phyloP scores from a whole-genome alignment of 2,329 filamentous ascomycete species.

The Ophiocordyceps camponoti-leonardi region DNA sequence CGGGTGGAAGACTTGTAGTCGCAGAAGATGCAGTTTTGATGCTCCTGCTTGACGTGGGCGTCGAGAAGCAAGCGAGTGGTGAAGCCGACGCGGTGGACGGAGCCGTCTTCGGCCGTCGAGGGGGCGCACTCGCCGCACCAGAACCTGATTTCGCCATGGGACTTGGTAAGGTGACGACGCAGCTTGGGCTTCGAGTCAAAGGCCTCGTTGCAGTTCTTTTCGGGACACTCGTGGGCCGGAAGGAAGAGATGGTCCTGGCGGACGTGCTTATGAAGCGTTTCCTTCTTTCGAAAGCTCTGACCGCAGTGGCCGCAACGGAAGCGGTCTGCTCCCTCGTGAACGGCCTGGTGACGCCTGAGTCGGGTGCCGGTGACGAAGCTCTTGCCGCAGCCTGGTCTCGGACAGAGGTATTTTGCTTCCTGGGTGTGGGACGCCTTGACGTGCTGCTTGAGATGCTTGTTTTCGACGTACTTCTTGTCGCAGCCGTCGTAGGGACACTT shows the following conservation, averaged over 20 bases:
- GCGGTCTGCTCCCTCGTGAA: slow-evolving; percentile 57
- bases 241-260: slow-evolving; percentile 56
- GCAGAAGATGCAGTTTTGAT: slow-evolving; percentile 64
- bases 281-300: slow-evolving; percentile 71
- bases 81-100: slow-evolving; percentile 38
- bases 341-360: slow-evolving; percentile 58
- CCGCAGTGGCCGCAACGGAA: slow-evolving; percentile 61
- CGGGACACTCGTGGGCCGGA: slow-evolving; percentile 53
- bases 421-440: slow-evolving; percentile 65
- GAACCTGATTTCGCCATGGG: slow-evolving; percentile 54
- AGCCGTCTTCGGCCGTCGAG: slow-evolving; percentile 19
- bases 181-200: slow-evolving; percentile 62
- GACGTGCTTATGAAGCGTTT: slow-evolving; percentile 72
- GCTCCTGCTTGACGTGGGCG: slow-evolving; percentile 53
- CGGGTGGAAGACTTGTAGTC: slow-evolving; percentile 48
- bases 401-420: slow-evolving; percentile 53
- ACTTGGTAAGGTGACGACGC: slow-evolving; percentile 50
- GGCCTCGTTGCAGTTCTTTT: slow-evolving; percentile 41
- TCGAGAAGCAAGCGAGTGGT: slow-evolving; percentile 55
- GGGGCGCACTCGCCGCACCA: slow-evolving; percentile 59
- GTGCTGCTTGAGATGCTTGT: slow-evolving; percentile 75
- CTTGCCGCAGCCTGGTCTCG: slow-evolving; percentile 58
- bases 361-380: slow-evolving; percentile 67
- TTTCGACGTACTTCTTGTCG: slow-evolving; percentile 69
- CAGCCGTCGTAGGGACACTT: slow-evolving; percentile 54